A percentile compares a stretch with the other conserved stretches of the same genome.
Conservation (phyloP, 1,284 basidiomycete species). For the Sanguinoderma infundibulare region DNA sequence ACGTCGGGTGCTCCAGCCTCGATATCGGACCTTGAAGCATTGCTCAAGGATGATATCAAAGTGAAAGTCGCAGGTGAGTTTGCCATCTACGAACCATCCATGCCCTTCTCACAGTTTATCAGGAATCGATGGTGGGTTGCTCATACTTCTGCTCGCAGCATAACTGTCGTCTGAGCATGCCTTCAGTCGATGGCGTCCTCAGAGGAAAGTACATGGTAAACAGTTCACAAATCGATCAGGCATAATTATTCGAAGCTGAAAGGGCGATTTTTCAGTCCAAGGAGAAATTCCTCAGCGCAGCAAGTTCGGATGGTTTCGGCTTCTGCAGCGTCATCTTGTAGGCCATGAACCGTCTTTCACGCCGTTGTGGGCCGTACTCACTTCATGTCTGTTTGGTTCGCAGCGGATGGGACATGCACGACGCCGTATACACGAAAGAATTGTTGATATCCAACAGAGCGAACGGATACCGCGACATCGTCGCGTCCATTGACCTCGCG, state of each 20-base stretch:
- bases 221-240: background rate
- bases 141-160: background rate
- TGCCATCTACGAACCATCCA: background rate
- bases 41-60: slow-evolving; percentile 75
- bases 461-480: slow-evolving; percentile 91
- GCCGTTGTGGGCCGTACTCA: too few relatives aligned
- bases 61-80: slow-evolving; percentile 88
- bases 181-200: slow-evolving; percentile 87
- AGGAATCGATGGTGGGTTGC: slow-evolving; percentile 69
- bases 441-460: slow-evolving; percentile 87
- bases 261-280: slow-evolving; percentile 66
- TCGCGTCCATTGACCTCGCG: slow-evolving; percentile 84
- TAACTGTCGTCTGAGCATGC: background rate
- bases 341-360: too few relatives aligned
- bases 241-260: background rate
- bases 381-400: background rate
- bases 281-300: slow-evolving; percentile 89
- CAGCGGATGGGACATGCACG: slow-evolving; percentile 91
- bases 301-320: slow-evolving; percentile 84
- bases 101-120: background rate
- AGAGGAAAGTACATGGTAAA: slow-evolving; percentile 92
- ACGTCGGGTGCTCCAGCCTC: slow-evolving; percentile 57
- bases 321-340: slow-evolving; percentile 93
- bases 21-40: slow-evolving; percentile 58
- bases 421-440: slow-evolving; percentile 82